Conservation (phyloP, 2,329 filamentous ascomycete species). For the Colletotrichum sp. region DNA sequence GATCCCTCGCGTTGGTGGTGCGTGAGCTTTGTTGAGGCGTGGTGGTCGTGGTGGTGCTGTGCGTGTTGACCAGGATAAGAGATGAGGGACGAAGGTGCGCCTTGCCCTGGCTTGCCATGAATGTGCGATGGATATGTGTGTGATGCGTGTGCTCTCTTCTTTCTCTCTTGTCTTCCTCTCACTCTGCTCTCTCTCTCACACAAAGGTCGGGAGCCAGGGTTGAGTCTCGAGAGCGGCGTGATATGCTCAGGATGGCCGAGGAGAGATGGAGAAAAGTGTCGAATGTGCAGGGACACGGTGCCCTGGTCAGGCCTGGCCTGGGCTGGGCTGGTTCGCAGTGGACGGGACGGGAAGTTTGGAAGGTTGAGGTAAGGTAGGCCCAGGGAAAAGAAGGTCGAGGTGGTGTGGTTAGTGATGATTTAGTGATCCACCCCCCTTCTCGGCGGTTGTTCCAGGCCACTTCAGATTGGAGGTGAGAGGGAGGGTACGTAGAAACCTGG, state of each 20-base stretch:
- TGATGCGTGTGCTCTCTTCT: neutral
- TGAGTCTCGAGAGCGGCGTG: neutral
- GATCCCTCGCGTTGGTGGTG: neutral
- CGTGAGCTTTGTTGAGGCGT: neutral
- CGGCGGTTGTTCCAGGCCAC: conserved; percentile 9
- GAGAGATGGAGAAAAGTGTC: neutral
- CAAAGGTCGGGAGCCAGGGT: neutral
- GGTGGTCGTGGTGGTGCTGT: neutral
- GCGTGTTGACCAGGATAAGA: neutral
- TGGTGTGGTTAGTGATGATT: conserved; percentile 21
- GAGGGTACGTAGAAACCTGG: neutral
- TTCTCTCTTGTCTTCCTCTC: neutral
- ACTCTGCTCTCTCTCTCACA: neutral
- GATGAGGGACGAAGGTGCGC: neutral
- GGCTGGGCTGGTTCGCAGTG: conserved; percentile 18
- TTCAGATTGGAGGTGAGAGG: conserved; percentile 11
- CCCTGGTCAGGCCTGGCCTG: conserved; percentile 11
- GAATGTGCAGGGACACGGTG: conserved; percentile 14
- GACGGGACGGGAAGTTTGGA: conserved; percentile 22
- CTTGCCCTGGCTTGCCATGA: neutral
- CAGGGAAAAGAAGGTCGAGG: neutral
- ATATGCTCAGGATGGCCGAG: conserved; percentile 7
- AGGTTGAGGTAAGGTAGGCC: conserved; percentile 15
- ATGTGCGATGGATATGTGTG: neutral
- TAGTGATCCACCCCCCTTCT: conserved; percentile 15